Evolutionary conservation across 306 rosid genomes (phyloP).

Genomic region (Benincasa hispida): DNA sequence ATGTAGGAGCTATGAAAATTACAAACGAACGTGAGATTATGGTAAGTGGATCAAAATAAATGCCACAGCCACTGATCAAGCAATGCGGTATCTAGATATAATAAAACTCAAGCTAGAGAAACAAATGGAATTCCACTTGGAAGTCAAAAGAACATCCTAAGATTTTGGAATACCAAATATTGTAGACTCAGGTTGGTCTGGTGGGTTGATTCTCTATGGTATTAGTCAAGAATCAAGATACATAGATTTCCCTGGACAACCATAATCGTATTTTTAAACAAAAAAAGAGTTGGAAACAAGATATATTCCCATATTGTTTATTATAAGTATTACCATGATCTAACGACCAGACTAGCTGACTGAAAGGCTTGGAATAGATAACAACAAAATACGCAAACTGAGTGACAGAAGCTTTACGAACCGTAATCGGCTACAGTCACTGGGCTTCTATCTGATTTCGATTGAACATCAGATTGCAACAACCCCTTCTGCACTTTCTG

Average conservation of each 20-base stretch:
- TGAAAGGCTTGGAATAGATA: not conserved
- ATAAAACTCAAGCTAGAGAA: not conserved
- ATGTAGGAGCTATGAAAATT: not conserved
- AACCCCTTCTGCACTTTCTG: conserved; percentile 88
- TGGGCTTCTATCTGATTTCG: conserved; percentile 87
- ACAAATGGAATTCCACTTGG: not conserved
- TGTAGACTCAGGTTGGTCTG: not conserved
- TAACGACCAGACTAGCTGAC: not conserved
- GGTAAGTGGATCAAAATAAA: not conserved
- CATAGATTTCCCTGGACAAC: not conserved
- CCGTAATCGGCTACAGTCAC: conserved; percentile 97
- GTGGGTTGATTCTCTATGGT: not conserved
- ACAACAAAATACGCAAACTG: not conserved
- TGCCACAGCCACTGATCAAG: not conserved
- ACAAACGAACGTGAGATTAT: not conserved
- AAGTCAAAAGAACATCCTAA: too few relatives aligned
- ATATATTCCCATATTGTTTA: not conserved
- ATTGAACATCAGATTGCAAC: conserved; percentile 76
- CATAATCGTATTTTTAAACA: not conserved
- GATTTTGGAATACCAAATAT: not conserved
- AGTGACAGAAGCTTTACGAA: conserved; percentile 12
- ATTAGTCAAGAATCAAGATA: not conserved
- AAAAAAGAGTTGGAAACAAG: not conserved
- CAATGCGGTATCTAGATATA: not conserved
- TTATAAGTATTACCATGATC: not conserved